Evolutionary conservation across 2,329 filamentous ascomycete genomes (phyloP).

Genomic region (Aureobasidium namibiae): DNA sequence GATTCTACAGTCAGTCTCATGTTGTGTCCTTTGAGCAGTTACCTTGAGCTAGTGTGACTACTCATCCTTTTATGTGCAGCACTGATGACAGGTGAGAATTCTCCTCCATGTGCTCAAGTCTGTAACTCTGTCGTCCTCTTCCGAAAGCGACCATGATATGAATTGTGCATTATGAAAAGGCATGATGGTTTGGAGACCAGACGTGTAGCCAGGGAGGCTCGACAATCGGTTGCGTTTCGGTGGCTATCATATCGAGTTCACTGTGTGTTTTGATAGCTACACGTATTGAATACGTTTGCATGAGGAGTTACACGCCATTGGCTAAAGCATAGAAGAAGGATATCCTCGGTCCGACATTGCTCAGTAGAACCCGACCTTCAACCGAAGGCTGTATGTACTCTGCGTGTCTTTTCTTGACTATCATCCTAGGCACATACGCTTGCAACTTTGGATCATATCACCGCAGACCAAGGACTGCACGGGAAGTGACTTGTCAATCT

Average conservation of each 20-base stretch:
- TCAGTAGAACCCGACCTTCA: background rate
- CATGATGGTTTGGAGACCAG: no score
- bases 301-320: background rate
- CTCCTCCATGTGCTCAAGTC: background rate
- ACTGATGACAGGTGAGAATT: background rate
- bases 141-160: no score
- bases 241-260: no score
- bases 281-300: no score
- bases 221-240: no score
- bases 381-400: background rate
- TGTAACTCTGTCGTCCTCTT: background rate
- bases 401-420: background rate
- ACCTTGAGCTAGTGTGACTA: background rate
- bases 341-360: background rate
- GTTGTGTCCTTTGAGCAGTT: background rate
- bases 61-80: background rate
- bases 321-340: background rate
- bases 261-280: no score
- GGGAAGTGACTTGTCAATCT: constrained; percentile 28
- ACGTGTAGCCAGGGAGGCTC: no score
- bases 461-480: background rate
- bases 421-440: background rate
- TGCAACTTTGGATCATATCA: background rate
- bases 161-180: no score
- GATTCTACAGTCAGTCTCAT: background rate